These are phyloP conservation scores for Sphagnum tenellum DNA, from an alignment of 225 moss, liverwort and hornwort genomes.

Conservation along the genomic window DNA sequence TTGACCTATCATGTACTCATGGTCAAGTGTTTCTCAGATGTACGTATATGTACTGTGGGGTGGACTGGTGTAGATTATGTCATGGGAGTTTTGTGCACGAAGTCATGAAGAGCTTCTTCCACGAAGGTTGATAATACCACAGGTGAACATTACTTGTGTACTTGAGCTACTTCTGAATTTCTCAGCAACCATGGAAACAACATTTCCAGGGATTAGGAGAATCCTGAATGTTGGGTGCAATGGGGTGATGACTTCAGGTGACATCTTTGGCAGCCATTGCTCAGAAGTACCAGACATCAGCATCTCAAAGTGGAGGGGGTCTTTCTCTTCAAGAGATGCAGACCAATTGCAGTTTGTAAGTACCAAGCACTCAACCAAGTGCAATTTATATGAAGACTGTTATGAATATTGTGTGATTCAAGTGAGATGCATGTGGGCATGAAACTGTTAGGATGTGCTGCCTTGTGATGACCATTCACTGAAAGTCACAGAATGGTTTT, in stretches of 20 bases:
- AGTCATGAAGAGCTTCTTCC: constrained; percentile 95
- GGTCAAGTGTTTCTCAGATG: too few species aligned
- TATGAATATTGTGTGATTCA: too few species aligned
- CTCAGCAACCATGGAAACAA: not conserved
- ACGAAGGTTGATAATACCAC: constrained; percentile 83
- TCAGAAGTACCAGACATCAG: constrained; percentile 83
- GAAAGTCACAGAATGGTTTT: too few species aligned
- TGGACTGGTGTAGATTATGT: constrained; percentile 52
- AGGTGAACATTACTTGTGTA: constrained; percentile 28
- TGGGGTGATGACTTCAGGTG: constrained; percentile 31
- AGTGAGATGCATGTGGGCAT: too few species aligned
- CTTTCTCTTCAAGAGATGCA: constrained; percentile 94
- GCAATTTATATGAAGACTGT: too few species aligned
- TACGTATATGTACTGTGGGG: not conserved
- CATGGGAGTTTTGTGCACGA: constrained; percentile 97
- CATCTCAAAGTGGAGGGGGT: constrained; percentile 56
- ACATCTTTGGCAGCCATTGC: constrained; percentile 81
- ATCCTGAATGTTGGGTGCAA: too few species aligned
- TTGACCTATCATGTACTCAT: too few species aligned
- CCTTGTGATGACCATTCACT: too few species aligned
- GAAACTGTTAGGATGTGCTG: too few species aligned
- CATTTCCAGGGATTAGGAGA: too few species aligned
- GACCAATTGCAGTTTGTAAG: constrained; percentile 90
- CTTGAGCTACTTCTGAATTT: not conserved
- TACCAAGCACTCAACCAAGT: not conserved